These are phyloP conservation scores for Davidsoniella neocaledoniae DNA, from an alignment of 2,329 filamentous ascomycete species.

Conservation along the genomic window DNA sequence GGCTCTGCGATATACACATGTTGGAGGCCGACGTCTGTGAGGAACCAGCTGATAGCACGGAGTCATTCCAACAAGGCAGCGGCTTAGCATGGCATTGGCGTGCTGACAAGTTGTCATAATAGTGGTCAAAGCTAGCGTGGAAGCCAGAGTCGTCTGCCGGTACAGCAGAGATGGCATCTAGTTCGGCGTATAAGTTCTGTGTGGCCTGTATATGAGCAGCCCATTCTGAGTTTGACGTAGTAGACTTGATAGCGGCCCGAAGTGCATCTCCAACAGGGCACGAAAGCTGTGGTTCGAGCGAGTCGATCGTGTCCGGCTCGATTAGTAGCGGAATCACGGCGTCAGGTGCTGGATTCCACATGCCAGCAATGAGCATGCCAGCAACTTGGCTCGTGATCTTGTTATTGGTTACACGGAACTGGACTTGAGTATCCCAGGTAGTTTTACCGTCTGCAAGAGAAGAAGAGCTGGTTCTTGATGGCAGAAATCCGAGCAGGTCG, in stretches of 20 bases:
- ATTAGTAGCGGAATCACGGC: constrained; percentile 1
- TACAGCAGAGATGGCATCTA: constrained; percentile 56
- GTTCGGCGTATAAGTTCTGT: constrained; percentile 33
- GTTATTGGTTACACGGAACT: constrained; percentile 65
- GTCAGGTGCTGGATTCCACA: constrained; percentile 32
- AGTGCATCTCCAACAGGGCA: constrained; percentile 36
- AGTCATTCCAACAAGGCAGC: constrained; percentile 46
- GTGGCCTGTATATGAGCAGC: constrained; percentile 43
- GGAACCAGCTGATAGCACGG: constrained; percentile 20
- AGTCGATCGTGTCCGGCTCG: constrained; percentile 43
- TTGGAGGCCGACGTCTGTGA: constrained; percentile 18
- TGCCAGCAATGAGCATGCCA: constrained; percentile 55
- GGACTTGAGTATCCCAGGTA: constrained; percentile 29
- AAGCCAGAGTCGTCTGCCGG: constrained; percentile 38
- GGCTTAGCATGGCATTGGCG: constrained; percentile 60
- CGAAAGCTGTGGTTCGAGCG: constrained; percentile 55
- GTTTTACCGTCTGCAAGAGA: constrained; percentile 19
- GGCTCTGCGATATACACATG: constrained; percentile 42
- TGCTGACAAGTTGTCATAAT: constrained; percentile 70
- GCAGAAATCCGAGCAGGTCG: constrained; percentile 50
- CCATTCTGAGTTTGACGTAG: constrained; percentile 35
- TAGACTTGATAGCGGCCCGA: constrained; percentile 28
- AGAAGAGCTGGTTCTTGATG: background rate
- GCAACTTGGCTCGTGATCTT: constrained; percentile 69
- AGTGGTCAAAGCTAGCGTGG: constrained; percentile 61